Evolutionary conservation across 2,329 filamentous ascomycete genomes (phyloP).

Genomic region (Sphaerostilbella broomeana): DNA sequence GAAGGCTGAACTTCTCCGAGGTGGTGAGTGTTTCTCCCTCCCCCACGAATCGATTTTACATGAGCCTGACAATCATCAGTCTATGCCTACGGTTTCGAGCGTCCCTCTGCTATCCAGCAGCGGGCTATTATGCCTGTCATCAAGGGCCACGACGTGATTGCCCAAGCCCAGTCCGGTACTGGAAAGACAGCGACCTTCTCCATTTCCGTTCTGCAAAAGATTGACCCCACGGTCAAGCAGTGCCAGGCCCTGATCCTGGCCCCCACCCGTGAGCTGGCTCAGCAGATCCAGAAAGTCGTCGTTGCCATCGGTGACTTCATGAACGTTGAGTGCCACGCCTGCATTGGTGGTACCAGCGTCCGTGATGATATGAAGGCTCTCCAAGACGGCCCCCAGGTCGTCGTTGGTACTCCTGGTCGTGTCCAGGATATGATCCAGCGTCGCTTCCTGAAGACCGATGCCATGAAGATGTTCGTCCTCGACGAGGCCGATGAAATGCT

Average conservation of each 20-base stretch:
- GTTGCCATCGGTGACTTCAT: constrained; percentile 95
- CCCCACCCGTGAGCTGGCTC: constrained; percentile 94
- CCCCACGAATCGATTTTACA: constrained; percentile 6
- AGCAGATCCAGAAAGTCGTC: constrained; percentile 99
- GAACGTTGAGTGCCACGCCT: constrained; percentile 98
- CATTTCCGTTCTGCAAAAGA: constrained; percentile 97
- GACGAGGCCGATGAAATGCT: constrained; percentile 99
- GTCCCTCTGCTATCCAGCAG: constrained; percentile 98
- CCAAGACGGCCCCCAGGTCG: constrained; percentile 90
- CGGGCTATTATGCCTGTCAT: constrained; percentile 99
- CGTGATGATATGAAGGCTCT: constrained; percentile 98
- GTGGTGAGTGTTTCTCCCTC: constrained; percentile 46
- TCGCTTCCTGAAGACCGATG: constrained; percentile 90
- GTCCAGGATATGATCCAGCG: constrained; percentile 99
- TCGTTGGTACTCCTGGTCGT: constrained; percentile 96
- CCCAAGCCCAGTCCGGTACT: constrained; percentile 98
- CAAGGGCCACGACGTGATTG: constrained; percentile 99
- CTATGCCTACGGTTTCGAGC: constrained; percentile 99
- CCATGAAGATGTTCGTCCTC: constrained; percentile 99
- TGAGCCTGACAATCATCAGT: constrained; percentile 41
- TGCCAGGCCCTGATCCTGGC: constrained; percentile 98
- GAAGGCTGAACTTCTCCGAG: constrained; percentile 94
- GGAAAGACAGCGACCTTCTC: constrained; percentile 99
- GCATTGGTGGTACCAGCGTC: constrained; percentile 96
- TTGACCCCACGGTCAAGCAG: constrained; percentile 88